Percentiles rank a stretch among this genome's conserved stretches.
phyloP scores from a whole-genome alignment of 2,329 filamentous ascomycete species.

The Sporothrix dimorphospora region DNA sequence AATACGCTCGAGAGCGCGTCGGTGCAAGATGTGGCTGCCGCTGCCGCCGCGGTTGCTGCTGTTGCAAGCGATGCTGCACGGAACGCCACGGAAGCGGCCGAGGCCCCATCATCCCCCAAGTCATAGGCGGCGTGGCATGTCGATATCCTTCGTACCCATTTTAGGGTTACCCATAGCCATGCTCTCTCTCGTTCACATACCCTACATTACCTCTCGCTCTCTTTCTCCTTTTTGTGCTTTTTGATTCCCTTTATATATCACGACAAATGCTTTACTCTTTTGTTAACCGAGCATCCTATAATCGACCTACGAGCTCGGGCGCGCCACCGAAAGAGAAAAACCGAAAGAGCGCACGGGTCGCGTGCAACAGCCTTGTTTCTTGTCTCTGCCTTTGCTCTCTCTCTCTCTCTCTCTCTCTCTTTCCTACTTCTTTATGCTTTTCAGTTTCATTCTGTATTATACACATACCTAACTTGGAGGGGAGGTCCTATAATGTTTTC shows the following conservation, averaged over 20 bases:
- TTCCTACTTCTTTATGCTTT: constrained; percentile 2
- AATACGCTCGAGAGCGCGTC: background rate
- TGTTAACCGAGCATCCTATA: background rate
- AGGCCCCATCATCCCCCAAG: background rate
- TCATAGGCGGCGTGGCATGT: background rate
- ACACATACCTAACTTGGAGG: constrained; percentile 13
- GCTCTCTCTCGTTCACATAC: no score
- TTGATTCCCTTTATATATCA: constrained; percentile 8
- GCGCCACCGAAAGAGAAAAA: background rate
- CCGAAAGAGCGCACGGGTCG: no score
- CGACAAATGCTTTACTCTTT: constrained; percentile 13
- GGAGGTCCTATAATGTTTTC: constrained; percentile 9
- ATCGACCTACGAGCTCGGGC: background rate
- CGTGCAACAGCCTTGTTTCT: no score
- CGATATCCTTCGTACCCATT: background rate
- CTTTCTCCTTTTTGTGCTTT: background rate
- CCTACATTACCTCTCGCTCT: background rate
- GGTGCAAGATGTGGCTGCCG: background rate
- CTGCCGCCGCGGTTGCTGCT: constrained; percentile 8
- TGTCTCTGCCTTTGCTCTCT: background rate
- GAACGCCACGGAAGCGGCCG: background rate
- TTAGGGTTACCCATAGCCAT: background rate
- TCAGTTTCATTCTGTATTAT: constrained; percentile 27
- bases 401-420: background rate
- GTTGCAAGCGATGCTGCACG: background rate